Base-by-base conservation (phyloP, 768 basidiomycete genomes). In the Auricularia heimuer region DNA sequence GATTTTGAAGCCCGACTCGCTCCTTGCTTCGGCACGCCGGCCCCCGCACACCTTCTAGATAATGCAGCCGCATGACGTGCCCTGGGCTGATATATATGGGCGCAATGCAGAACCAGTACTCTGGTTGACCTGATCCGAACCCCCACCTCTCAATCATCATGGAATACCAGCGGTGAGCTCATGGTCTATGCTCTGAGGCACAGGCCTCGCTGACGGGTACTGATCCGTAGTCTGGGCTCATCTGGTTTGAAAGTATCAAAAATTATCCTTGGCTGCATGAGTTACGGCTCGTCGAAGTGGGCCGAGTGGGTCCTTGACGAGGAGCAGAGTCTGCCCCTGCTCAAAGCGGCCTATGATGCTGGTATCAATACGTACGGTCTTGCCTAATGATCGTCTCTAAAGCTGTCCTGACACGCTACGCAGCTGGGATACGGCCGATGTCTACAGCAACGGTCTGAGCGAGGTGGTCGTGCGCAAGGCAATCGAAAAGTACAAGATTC, bases 221-320 rank as follows among this genome's bases (percentile, higher is more conserved):
- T 33, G 8, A 12, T 60, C 21, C 0, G 10, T 24, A 60, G 78
- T 58, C 75, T 80, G 21, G 83, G 87, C 75, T 83, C 80, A 4
- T 85, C 83, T 0, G 86, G 85, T 2, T 73, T 85, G 51, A 83
- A 87, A 70, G 81, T 89, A 0, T 87, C 86, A 33, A 83, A 80
- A 73, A 78, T 88, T 61, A 86, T 88, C 51, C 76, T 89, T 0
- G 88, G 87, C 1, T 81, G 79, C 45, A 85, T 86, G 85, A 76
- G 77, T n/a, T 87, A 85, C 68, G 85, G 81, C 33, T 71, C 71
- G 10, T 74, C 79, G 12, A 77, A 81, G 12, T 86, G 85, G 82
- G 79, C 83, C 68, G 69, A 72, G 3, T 85, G 84, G 84, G 77
- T 84, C 7, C 67, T 82, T 29, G 78, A 76, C 2, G 81, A 83